Evolutionary conservation across 148 eudicot genomes (phyloP).

Genomic region (Cornus kousa): DNA sequence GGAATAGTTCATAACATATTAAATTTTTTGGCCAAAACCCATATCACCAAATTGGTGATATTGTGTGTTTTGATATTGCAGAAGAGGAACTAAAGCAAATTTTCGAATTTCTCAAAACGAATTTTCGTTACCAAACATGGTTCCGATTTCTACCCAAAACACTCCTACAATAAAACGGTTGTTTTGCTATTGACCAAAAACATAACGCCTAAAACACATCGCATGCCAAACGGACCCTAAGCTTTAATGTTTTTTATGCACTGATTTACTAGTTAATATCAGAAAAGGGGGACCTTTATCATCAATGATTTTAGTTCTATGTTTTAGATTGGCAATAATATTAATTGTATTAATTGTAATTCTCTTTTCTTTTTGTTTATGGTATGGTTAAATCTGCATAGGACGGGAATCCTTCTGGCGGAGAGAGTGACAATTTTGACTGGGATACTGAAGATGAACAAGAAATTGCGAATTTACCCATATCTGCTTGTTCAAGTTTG

Average conservation of each 20-base stretch:
- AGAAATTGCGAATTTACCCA: slow-evolving; percentile 28
- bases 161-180: too few relatives aligned
- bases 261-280: not conserved
- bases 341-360: not conserved
- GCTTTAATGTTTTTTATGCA: not conserved
- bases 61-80: too few relatives aligned
- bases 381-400: not conserved
- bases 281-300: not conserved
- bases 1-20: too few relatives aligned
- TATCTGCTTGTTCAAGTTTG: slow-evolving; percentile 27
- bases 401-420: slow-evolving; percentile 39
- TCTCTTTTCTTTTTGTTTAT: not conserved
- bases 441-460: slow-evolving; percentile 57
- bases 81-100: too few relatives aligned
- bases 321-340: not conserved
- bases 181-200: too few relatives aligned
- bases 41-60: too few relatives aligned
- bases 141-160: too few relatives aligned
- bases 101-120: too few relatives aligned
- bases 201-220: too few relatives aligned
- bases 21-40: too few relatives aligned
- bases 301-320: not conserved
- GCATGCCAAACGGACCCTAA: not conserved
- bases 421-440: slow-evolving; percentile 35
- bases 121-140: too few relatives aligned